Base-by-base conservation (phyloP, 768 basidiomycete genomes). In the Fistulinella prunicolor region DNA sequence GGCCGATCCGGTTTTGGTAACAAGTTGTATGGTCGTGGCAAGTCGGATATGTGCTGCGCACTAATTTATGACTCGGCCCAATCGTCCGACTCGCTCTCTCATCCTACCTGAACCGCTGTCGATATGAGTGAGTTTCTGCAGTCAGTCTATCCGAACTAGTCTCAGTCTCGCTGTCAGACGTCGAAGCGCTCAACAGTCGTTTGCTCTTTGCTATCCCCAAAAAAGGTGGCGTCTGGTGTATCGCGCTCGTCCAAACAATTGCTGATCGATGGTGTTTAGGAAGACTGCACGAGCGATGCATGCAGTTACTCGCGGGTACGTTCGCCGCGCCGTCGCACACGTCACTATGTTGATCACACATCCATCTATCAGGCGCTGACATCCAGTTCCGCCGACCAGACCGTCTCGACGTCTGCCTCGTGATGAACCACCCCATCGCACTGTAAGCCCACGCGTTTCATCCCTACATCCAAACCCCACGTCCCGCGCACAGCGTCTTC, bases 141-240 rank as follows among this genome's bases (percentile, higher is more conserved):
- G 8, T 6, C 13, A 0, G 1, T 13, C 21, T 0, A 9, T 21
- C 13, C 38, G 9, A n/a, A n/a, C 3, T 28, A 21, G 17, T 28
- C 38, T 51, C 20, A 19, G 42, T 24, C n/a, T 19, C 23, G 4
- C 3, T 1, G 1, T 19, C 30, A 81, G 84, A 93, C 65, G 65
- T 78, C n/a, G 89, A 93, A 55, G 71, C 84, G 17, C 77, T 98
- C 45, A 78, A 90, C 51, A 93, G 91, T 39, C 82, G 94, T 36
- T 63, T 95, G 51, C 75, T 99, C 32, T 95, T 99, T 58, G 95
- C 94, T 9, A 90, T 99, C 58, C 95, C 95, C 2, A 98, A 98
- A 76, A 99, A 98, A 81, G 95, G 95, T 85, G 23, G 54, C 39
- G 55, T 59, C 32, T 34, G 19, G n/a, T n/a, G n/a, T 21, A 12